Conservation (phyloP, 768 basidiomycete genomes). For the Phaeotremella skinneri region DNA sequence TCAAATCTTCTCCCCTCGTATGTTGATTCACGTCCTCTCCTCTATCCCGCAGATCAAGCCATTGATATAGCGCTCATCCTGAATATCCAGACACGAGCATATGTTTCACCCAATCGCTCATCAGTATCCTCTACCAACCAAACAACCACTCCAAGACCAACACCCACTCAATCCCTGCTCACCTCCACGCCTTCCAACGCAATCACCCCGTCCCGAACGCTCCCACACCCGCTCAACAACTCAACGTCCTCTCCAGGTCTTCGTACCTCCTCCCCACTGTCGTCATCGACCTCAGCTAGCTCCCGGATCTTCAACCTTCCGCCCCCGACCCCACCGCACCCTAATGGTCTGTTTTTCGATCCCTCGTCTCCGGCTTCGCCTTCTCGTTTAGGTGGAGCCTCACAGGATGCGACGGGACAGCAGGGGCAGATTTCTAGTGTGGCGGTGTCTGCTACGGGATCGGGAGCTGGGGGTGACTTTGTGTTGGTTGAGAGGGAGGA, state of each 20-base stretch:
- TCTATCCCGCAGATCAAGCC: background rate
- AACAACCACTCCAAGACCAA: too few relatives aligned
- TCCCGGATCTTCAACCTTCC: constrained; percentile 31
- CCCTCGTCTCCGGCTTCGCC: constrained; percentile 15
- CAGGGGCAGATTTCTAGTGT: constrained; percentile 1
- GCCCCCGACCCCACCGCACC: constrained; percentile 9
- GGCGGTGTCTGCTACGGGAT: too few relatives aligned
- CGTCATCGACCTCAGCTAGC: constrained; percentile 15
- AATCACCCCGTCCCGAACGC: too few relatives aligned
- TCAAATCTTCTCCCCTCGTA: constrained; percentile 35
- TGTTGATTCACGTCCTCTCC: constrained; percentile 5
- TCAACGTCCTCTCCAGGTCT: constrained; percentile 14
- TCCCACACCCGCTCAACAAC: background rate
- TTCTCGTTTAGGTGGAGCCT: background rate
- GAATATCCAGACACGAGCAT: constrained; percentile 14
- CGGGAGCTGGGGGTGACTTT: constrained; percentile 25
- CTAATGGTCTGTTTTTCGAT: constrained; percentile 34
- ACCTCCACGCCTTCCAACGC: too few relatives aligned
- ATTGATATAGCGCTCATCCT: background rate
- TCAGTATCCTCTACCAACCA: too few relatives aligned
- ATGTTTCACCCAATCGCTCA: too few relatives aligned
- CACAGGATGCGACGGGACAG: background rate
- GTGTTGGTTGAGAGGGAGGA: constrained; percentile 42
- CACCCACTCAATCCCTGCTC: too few relatives aligned
- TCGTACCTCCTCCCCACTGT: background rate